Conservation (phyloP, 306 rosid species). For the Sindora glabra region DNA sequence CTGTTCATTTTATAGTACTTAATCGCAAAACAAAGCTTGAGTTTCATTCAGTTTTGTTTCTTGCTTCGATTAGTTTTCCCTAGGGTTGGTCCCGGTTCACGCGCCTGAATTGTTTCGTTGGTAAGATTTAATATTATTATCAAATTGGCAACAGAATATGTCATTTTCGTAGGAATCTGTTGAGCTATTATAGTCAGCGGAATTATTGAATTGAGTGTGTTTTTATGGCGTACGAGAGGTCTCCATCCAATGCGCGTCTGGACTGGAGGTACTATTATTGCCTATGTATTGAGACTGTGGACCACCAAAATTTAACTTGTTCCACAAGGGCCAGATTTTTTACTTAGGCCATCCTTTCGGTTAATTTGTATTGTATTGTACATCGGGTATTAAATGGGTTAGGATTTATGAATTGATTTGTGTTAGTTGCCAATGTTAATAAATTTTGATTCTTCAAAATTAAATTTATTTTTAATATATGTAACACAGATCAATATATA, state of each 20-base stretch:
- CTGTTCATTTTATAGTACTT: no score
- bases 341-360: no score
- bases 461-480: no score
- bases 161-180: conserved; percentile 25
- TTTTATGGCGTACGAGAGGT: conserved; percentile 16
- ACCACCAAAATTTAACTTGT: conserved; percentile 9
- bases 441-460: no score
- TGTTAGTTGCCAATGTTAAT: no score
- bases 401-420: no score
- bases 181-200: conserved; percentile 16
- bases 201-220: conserved; percentile 22
- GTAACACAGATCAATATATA: no score
- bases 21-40: no score
- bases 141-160: conserved; percentile 19
- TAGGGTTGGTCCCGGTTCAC: conserved; percentile 14
- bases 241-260: conserved; percentile 32
- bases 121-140: conserved; percentile 9
- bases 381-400: no score
- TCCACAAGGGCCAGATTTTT: background rate
- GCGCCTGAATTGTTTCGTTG: conserved; percentile 14
- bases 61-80: no score
- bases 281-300: conserved; percentile 13
- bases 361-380: no score
- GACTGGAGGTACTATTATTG: background rate
- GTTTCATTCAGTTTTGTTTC: no score